Conservation (phyloP, 2,329 filamentous ascomycete species). For the Chrysoporthe deuterocubensis region DNA sequence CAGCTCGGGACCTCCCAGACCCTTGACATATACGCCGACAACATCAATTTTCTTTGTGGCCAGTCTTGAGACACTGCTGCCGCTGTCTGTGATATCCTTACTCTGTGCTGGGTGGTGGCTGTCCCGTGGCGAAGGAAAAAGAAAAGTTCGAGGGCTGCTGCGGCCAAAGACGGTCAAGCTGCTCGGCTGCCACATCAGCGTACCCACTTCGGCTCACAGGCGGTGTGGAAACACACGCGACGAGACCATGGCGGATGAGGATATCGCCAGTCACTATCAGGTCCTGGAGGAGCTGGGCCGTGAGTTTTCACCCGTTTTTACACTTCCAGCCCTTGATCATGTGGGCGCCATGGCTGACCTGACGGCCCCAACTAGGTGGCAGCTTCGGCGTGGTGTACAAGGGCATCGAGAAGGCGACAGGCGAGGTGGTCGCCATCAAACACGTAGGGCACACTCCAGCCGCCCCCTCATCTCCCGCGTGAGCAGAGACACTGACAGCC, state of each 20-base stretch:
- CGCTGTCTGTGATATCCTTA: constrained; percentile 1
- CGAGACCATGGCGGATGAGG: constrained; percentile 58
- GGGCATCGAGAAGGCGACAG: constrained; percentile 86
- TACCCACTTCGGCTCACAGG: constrained; percentile 20
- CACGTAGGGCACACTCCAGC: constrained; percentile 64
- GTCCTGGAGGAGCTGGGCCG: constrained; percentile 95
- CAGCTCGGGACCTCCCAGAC: background rate
- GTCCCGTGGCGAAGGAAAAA: constrained; percentile 3
- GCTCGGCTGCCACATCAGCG: constrained; percentile 17
- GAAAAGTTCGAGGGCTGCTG: background rate
- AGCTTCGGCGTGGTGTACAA: constrained; percentile 98
- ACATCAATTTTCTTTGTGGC: constrained; percentile 2
- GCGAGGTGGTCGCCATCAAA: constrained; percentile 95
- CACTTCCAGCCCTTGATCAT: background rate
- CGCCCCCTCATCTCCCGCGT: background rate
- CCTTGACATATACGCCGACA: background rate
- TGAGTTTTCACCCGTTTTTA: constrained; percentile 52
- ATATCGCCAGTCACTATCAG: constrained; percentile 85
- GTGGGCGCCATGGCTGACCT: constrained; percentile 16
- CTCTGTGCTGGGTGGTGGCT: constrained; percentile 5
- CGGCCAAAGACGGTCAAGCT: constrained; percentile 10
- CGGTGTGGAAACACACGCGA: constrained; percentile 9
- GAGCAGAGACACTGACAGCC: constrained; percentile 24
- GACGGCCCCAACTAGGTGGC: constrained; percentile 64
- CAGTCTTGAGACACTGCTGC: background rate